Conservation (phyloP, 2,329 filamentous ascomycete species). For the Dactylonectria macrodidyma region DNA sequence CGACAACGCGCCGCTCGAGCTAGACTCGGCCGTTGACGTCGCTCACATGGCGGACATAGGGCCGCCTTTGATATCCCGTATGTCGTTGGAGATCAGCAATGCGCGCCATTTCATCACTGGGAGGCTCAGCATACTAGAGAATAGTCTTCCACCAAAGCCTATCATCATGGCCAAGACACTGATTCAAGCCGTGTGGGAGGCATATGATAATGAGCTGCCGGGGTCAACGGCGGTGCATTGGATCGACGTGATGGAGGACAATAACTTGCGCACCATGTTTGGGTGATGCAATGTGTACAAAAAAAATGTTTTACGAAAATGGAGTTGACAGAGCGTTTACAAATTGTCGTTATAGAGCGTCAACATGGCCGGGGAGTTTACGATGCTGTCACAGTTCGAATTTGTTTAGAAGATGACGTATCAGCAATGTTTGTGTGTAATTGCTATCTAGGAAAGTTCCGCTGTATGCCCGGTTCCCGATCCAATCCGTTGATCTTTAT, state of each 20-base stretch:
- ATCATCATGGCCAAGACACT: constrained; percentile 59
- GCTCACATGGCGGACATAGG: constrained; percentile 24
- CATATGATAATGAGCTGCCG: constrained; percentile 55
- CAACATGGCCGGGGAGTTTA: not conserved
- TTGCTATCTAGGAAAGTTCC: constrained; percentile 8
- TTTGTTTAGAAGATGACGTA: not conserved
- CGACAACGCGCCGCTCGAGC: constrained; percentile 21
- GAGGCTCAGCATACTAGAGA: constrained; percentile 56
- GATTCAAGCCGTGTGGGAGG: constrained; percentile 58
- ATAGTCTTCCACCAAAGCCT: constrained; percentile 58
- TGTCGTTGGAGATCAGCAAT: constrained; percentile 55
- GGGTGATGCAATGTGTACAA: constrained; percentile 38
- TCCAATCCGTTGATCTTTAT: constrained; percentile 25
- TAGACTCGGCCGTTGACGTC: constrained; percentile 33
- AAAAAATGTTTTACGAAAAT: not conserved
- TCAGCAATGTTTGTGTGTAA: constrained; percentile 4
- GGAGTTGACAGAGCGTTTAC: not conserved
- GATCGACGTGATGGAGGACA: constrained; percentile 60
- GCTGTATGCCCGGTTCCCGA: constrained; percentile 1
- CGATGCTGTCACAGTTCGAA: not conserved
- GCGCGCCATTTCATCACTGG: constrained; percentile 58
- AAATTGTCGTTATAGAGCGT: not conserved
- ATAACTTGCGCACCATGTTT: constrained; percentile 52
- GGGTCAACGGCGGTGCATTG: constrained; percentile 55
- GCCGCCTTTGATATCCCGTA: constrained; percentile 38